Evolutionary conservation across 805 yeast genomes (phyloP), one percentile per base, ranked within the genome.

Genomic region (Helenozyma baotianmanensis): DNA sequence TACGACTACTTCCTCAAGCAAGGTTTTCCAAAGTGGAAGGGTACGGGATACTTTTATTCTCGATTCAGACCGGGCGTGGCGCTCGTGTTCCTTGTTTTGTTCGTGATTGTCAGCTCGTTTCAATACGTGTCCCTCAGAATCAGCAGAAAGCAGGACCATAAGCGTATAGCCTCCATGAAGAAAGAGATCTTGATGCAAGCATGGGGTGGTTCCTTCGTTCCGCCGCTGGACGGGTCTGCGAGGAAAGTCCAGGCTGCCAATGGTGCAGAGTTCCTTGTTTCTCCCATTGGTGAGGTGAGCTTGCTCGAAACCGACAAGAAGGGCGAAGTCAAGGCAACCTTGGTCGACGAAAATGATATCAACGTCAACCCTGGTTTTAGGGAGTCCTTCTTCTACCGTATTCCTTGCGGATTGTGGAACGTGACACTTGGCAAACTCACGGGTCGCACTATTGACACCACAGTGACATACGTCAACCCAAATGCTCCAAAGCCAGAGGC

Each of bases 1-100:
- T 92, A 92, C 56, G 97, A 92, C 57, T 88, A 77, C 56, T 92
- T 85, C 59, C 64, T 84, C 33, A 67, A 74, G 26, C 73, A 76
- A 45, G 97, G 97, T 6, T 90, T 92, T 60, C 97, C 98, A 6
- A 68, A 71, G 40, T 86, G 83, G 74, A 78, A 78, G 37, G 85
- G 79, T 11, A 70, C 78, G 14, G 85, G 76, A 33, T 76, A 82
- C 65, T 67, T 68, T 42, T 76, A 82, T 54, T 54, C 75, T 51
- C 71, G 80, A 56, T 87, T 69, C 70, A 74, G 81, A 50, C 96
- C 88, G 14, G 81, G 82, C 24, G 53, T 73, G 21, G 45, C 70
- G 9, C 53, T 77, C 30, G 74, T 83, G 0, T 24, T 79, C 2
- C 45, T 62, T 3, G 64, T 82, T 21, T 50, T 85, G 18, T 74